Conservation (phyloP, 768 basidiomycete species). For the Tricholoma sp. region DNA sequence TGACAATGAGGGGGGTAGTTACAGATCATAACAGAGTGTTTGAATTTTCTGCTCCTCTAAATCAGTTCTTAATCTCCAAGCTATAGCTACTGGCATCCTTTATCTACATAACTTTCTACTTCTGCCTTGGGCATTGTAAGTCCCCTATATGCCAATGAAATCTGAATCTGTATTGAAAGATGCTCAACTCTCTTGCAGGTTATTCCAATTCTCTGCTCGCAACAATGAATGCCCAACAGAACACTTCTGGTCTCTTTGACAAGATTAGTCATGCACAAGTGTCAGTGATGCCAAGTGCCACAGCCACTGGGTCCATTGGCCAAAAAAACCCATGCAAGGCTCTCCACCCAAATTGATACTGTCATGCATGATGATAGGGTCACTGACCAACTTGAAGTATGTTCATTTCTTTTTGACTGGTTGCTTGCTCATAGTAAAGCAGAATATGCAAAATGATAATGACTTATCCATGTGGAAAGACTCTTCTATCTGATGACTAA, state of each 20-base stretch:
- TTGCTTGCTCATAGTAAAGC: no score
- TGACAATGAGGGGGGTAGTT: no score
- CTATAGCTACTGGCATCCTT: slow-evolving; percentile 36
- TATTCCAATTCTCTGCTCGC: slow-evolving; percentile 51
- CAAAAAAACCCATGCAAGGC: slow-evolving; percentile 16
- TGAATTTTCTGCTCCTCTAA: background rate
- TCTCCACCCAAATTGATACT: slow-evolving; percentile 32
- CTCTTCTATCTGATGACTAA: no score
- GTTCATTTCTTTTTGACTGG: no score
- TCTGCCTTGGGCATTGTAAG: slow-evolving; percentile 44
- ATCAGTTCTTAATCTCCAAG: background rate
- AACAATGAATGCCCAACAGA: slow-evolving; percentile 43
- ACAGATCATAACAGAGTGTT: no score
- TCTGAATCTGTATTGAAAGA: background rate
- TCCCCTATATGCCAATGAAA: slow-evolving; percentile 4
- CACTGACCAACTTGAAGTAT: no score
- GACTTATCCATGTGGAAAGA: no score
- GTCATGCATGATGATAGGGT: slow-evolving; percentile 4
- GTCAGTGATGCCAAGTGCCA: slow-evolving; percentile 25
- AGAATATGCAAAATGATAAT: no score
- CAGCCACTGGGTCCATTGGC: slow-evolving; percentile 7
- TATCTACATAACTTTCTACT: slow-evolving; percentile 49
- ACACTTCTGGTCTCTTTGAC: slow-evolving; percentile 26
- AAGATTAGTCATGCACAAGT: slow-evolving; percentile 27
- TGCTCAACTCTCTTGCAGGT: slow-evolving; percentile 21